phyloP scores from a whole-genome alignment of 192 early-diverging fungal genomes.

The Podila horticola region DNA sequence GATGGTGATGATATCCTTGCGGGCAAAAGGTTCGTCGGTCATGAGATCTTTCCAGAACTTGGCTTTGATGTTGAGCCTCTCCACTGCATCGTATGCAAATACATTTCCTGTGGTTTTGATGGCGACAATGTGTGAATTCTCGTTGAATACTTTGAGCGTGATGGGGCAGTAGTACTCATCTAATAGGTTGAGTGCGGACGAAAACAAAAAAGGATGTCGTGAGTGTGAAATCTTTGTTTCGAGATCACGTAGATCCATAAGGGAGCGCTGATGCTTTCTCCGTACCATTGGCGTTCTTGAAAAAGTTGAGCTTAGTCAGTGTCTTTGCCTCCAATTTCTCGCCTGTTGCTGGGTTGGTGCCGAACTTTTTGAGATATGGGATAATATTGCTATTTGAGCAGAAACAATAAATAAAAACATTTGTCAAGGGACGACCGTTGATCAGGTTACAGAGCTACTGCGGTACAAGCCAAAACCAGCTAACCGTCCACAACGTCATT shows the following conservation, averaged over 20 bases:
- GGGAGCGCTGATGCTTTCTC: background rate
- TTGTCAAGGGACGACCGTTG: background rate
- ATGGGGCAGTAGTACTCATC: slow-evolving; percentile 90
- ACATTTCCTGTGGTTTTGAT: slow-evolving; percentile 89
- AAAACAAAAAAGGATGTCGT: background rate
- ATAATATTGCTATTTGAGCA: slow-evolving; percentile 71
- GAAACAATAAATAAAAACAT: background rate
- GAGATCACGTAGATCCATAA: background rate
- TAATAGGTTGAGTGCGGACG: slow-evolving; percentile 1
- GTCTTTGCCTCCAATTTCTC: slow-evolving; percentile 76
- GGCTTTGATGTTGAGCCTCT: slow-evolving; percentile 85
- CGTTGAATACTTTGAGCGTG: slow-evolving; percentile 88
- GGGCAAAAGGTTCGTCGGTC: slow-evolving; percentile 86
- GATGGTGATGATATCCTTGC: slow-evolving; percentile 90
- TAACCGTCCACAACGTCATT: background rate
- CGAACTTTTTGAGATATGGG: slow-evolving; percentile 82
- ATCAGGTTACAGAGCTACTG: background rate
- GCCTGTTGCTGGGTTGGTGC: slow-evolving; percentile 89
- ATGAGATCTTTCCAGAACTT: slow-evolving; percentile 91
- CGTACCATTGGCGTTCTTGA: slow-evolving; percentile 76
- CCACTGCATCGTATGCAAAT: slow-evolving; percentile 86
- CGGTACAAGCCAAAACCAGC: background rate
- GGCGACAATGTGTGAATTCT: slow-evolving; percentile 87
- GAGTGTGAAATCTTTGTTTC: background rate
- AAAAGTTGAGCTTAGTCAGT: slow-evolving; percentile 82